Conservation (phyloP, 495 filamentous ascomycete species). For the Penicillium herquei region DNA sequence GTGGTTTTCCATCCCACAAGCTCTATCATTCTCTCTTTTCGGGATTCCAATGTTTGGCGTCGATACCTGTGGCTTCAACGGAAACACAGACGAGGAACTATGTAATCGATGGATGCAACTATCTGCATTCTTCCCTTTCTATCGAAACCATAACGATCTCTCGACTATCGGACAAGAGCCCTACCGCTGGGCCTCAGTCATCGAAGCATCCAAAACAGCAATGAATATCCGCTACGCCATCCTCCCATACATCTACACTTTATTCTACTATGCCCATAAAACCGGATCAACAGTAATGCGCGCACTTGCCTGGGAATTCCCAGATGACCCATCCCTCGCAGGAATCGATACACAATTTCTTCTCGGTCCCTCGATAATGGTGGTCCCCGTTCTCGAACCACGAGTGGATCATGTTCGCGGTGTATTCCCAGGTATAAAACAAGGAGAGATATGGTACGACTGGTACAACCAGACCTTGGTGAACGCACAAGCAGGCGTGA, state of each 20-base stretch:
- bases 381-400: slow-evolving; percentile 70
- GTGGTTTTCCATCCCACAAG: slow-evolving; percentile 80
- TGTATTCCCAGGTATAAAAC: slow-evolving; percentile 70
- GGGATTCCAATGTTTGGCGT: slow-evolving; percentile 88
- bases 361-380: slow-evolving; percentile 66
- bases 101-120: slow-evolving; percentile 89
- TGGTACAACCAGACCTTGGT: slow-evolving; percentile 68
- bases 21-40: slow-evolving; percentile 74
- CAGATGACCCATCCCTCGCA: slow-evolving; percentile 68
- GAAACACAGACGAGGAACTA: slow-evolving; percentile 70
- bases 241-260: slow-evolving; percentile 80
- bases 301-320: slow-evolving; percentile 81
- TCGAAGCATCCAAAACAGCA: slow-evolving; percentile 61
- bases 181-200: slow-evolving; percentile 70
- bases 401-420: slow-evolving; percentile 66
- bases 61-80: slow-evolving; percentile 78
- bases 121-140: slow-evolving; percentile 84
- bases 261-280: slow-evolving; percentile 67
- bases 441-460: slow-evolving; percentile 74
- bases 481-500: slow-evolving; percentile 54
- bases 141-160: slow-evolving; percentile 76
- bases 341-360: slow-evolving; percentile 73
- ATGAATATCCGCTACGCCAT: slow-evolving; percentile 75
- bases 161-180: slow-evolving; percentile 68
- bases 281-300: slow-evolving; percentile 76